Percentiles rank a stretch among this genome's conserved stretches.
Evolutionary conservation across 306 rosid genomes (phyloP).

Genomic region (Trifolium fragiferum): DNA sequence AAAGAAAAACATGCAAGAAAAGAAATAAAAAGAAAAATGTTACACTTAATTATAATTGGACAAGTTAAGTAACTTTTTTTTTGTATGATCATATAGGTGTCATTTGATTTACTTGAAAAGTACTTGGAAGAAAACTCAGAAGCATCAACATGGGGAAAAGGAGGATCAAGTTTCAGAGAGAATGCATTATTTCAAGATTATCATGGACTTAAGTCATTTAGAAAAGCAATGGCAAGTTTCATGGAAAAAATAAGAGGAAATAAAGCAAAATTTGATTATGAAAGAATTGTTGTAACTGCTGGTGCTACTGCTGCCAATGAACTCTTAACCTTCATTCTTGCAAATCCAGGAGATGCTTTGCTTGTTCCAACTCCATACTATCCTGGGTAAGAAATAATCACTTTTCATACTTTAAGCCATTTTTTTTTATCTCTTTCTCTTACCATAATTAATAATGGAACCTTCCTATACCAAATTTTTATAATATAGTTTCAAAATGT

Average conservation of each 20-base stretch:
- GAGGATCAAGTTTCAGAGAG: constrained; percentile 71
- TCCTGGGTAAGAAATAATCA: constrained; percentile 69
- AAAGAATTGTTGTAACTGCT: constrained; percentile 83
- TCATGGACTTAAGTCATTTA: constrained; percentile 78
- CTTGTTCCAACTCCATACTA: constrained; percentile 95
- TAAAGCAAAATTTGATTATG: constrained; percentile 69
- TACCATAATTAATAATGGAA: constrained; percentile 1
- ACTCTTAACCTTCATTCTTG: constrained; percentile 82
- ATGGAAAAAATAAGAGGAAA: constrained; percentile 85
- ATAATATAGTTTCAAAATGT: not conserved
- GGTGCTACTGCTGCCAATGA: constrained; percentile 99
- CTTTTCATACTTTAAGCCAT: not conserved
- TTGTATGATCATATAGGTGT: constrained; percentile 57
- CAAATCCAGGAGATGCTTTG: constrained; percentile 88
- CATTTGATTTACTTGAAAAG: constrained; percentile 83
- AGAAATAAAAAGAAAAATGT: not conserved
- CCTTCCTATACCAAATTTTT: not conserved
- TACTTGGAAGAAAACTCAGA: constrained; percentile 69
- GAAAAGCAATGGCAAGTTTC: constrained; percentile 91
- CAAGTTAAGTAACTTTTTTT: not conserved
- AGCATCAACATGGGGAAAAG: constrained; percentile 60
- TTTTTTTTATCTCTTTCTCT: not conserved
- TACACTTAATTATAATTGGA: not conserved
- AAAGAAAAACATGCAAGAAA: not conserved
- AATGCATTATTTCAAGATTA: constrained; percentile 95